Evolutionary conservation across 805 yeast genomes (phyloP), one percentile per base, ranked within the genome.

Genomic region (Tetrapisispora pingtungensis): DNA sequence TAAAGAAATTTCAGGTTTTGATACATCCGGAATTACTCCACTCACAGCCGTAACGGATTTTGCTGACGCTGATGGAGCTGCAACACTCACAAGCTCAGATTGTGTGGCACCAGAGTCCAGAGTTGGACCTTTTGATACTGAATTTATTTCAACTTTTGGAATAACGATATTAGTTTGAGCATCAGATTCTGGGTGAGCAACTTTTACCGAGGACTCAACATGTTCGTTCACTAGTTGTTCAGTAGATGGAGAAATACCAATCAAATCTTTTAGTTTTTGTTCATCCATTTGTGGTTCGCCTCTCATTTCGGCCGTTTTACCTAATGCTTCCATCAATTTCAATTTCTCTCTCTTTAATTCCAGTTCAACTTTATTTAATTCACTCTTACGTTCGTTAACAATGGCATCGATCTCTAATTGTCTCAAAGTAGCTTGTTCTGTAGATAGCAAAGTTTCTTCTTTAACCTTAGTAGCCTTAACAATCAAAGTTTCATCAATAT

Each of bases 371-470:
- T 53, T 53, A 32, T 64, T 56, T 38, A 63, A 58, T 44, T 67
- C 66, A 46, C 61, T 61, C 45, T 64, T 67, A 41, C 65, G 62
- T 42, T 61, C 59, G 42, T 66, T 64, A 47, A 67, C 57, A 47
- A 61, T 50, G 20, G 68, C 59, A 32, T 67, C 71, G 36, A 68
- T 57, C 46, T 67, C 65, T 17, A 67, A 55, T 46, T 65, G 67
- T 50, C 64, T 66, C 36, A 66, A 48, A 20, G 60, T 59, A 13
- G 69, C 65, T 42, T 66, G 62, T 33, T 62, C 59, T 7, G 59
- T 43, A 1, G 66, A 55, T 26, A 61, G 45, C 28, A 59, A 59
- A 43, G 69, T 68, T 39, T 61, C 49, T 46, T 67, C 70, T 35
- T 62, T 58, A n/a, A 67, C 62, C 43, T 58, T 61, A 42, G 63